Base-by-base conservation (phyloP, 2,329 filamentous ascomycete species). In the Neofusicoccum cordaticola region DNA sequence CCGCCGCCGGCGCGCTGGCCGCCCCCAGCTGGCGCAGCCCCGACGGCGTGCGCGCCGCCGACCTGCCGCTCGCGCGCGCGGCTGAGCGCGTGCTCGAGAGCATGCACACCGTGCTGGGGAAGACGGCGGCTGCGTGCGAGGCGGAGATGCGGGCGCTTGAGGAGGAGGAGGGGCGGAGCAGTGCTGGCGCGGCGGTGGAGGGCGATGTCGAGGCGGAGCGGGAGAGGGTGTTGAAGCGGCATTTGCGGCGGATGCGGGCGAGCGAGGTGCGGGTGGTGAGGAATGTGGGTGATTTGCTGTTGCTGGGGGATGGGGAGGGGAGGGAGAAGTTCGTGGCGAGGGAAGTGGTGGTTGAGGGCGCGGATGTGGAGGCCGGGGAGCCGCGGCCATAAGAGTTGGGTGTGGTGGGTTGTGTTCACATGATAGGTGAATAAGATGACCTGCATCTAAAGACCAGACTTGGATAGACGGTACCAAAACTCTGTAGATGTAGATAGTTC, bases 41-140 rank as follows among this genome's bases (percentile, higher is more conserved):
- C 0, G 93, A 98, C 73, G 81, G 83, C 11, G 89, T 97, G 0
- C 78, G 22, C 22, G 22, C 22, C 3, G 22, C 22, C 0, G 88
- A 95, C 4, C 79, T 98, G 58, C 95, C 95, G 3, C 85, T 99
- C 11, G 93, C 93, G 0, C 86, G 84, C 67, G 93, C 95, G 0
- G 87, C 89, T 1, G 91, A 95, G 78, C 95, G 90, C 80, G 94
- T 97, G 4, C 80, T 98, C 31, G 92, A 91, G 8, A 95, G 90
- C 73, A 98, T 99, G 94, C 92, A 97, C 74, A 87, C 89, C 70
- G 88, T 98, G 44, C 81, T 99, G 50, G 82, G 83, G 68, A 85
- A 85, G 75, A 91, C 89, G 6, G 84, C 87, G 69, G 82, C 83
- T 66, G 86, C 85, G 69, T 91, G 92, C 65, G 84, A 88, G 69